Base-by-base conservation (phyloP, 2,329 filamentous ascomycete species). In the Fusarium anthophilum region DNA sequence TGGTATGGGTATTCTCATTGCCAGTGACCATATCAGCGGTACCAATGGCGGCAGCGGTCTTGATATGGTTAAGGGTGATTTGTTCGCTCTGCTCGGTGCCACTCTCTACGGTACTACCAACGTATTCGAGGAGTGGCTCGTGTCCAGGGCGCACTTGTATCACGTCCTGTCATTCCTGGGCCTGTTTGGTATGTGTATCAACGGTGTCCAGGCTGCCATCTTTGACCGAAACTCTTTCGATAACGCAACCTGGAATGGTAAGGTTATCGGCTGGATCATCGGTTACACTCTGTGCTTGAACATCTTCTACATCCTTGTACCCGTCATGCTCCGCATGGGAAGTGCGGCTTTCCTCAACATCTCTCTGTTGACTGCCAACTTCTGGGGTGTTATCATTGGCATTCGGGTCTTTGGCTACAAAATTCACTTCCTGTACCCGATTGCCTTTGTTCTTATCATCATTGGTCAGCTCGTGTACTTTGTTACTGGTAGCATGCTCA, bases 331-430 rank as follows among this genome's bases (percentile, higher is more conserved):
- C 83, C 94, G 96, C 74, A 93, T 98, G 85, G 93, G 93, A 35
- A 93, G 91, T 22, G 96, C 96, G 6, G 96, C 95, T 26, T 98
- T 99, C 84, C 97, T 98, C 87, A 97, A 99, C 83, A 97, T 98
- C 79, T 96, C 93, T 13, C 86, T 99, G 74, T 87, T 99, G 69
- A 98, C 96, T 5, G 94, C 92, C 77, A 98, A 97, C 84, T 98
- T 98, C 85, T 99, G 96, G 96, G 95, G 95, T 74, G 93, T 97
- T 71, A 93, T 97, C 76, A 96, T 99, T 77, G 96, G 96, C 56
- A 90, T 97, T 76, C 89, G 92, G 80, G 93, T 98, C 55, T 97
- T 99, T 79, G 90, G 92, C 50, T 90, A 93, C 77, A 83, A 83
- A 45, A 90, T 99, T 66, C 93, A 98, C 84, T 98, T 90, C 87